Conservation (phyloP, 768 basidiomycete species). For the Clathrus columnatus region DNA sequence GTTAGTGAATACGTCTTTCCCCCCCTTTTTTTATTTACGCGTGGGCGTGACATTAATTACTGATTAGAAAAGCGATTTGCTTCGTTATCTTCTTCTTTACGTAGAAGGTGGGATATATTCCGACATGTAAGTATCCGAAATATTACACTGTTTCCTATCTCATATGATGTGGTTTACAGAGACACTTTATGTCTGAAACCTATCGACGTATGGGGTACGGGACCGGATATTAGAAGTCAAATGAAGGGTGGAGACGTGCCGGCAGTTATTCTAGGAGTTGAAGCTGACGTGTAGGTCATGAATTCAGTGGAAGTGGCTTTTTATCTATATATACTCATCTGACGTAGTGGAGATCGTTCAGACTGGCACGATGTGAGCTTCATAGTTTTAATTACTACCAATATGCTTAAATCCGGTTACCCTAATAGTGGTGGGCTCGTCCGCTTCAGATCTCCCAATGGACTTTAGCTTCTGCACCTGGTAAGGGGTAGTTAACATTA, state of each 20-base stretch:
- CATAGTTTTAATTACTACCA: background rate
- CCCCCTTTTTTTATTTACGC: no score
- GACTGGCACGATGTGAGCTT: constrained; percentile 28
- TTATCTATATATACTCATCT: background rate
- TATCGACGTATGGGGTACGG: background rate
- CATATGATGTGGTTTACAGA: background rate
- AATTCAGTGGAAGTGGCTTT: background rate
- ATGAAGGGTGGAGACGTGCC: background rate
- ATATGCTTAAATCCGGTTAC: background rate
- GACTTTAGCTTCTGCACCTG: constrained; percentile 30
- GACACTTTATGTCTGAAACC: constrained; percentile 8
- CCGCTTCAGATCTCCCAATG: constrained; percentile 37
- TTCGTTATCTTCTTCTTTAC: constrained; percentile 6
- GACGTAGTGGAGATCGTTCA: constrained; percentile 21
- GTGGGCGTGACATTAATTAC: background rate
- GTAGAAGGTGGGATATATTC: constrained; percentile 8
- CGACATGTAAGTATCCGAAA: background rate
- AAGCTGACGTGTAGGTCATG: constrained; percentile 30
- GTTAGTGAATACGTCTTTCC: background rate
- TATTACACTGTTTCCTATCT: background rate
- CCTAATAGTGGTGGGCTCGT: constrained; percentile 23
- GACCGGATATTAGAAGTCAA: background rate
- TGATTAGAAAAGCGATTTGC: constrained; percentile 8
- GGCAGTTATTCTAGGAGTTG: constrained; percentile 30
- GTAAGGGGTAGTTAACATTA: background rate